Conservation (phyloP, 1,284 basidiomycete species). For the Trametes pubescens region DNA sequence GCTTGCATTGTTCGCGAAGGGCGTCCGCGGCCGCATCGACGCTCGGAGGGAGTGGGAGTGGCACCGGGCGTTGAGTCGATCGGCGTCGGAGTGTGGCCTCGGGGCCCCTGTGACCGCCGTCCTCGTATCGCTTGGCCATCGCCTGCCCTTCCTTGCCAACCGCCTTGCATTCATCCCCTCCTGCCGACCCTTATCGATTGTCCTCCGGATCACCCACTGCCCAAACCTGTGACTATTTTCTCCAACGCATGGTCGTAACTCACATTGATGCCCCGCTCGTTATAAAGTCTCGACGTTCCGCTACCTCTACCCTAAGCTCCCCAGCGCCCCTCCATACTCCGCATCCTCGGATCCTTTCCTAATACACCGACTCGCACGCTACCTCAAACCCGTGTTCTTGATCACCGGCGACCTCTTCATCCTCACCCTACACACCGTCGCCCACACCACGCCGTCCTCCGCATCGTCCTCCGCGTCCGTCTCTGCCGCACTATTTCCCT, state of each 20-base stretch:
- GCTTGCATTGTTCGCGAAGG: constrained; percentile 26
- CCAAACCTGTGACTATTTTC: constrained; percentile 39
- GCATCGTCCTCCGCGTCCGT: not conserved
- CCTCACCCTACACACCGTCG: constrained; percentile 29
- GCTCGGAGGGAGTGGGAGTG: constrained; percentile 12
- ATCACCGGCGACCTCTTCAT: constrained; percentile 14
- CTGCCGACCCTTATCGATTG: constrained; percentile 42
- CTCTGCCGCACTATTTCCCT: constrained; percentile 16
- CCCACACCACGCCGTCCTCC: constrained; percentile 2
- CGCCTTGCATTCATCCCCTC: constrained; percentile 20
- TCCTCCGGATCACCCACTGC: constrained; percentile 39
- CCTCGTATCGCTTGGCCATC: constrained; percentile 31
- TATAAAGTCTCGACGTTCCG: constrained; percentile 26
- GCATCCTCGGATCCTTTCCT: constrained; percentile 34
- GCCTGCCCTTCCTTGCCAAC: constrained; percentile 33
- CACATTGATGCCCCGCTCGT: constrained; percentile 25
- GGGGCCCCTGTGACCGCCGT: constrained; percentile 29
- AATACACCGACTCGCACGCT: constrained; percentile 18
- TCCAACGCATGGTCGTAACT: constrained; percentile 33
- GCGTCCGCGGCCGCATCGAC: constrained; percentile 1
- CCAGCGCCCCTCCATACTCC: constrained; percentile 34
- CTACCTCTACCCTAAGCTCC: constrained; percentile 21
- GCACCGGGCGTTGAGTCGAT: constrained; percentile 20
- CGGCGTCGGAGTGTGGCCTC: constrained; percentile 26
- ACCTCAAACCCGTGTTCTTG: not conserved